phyloP scores from a whole-genome alignment of 1,139 yeast species.

The Wickerhamiella pararugosa region DNA sequence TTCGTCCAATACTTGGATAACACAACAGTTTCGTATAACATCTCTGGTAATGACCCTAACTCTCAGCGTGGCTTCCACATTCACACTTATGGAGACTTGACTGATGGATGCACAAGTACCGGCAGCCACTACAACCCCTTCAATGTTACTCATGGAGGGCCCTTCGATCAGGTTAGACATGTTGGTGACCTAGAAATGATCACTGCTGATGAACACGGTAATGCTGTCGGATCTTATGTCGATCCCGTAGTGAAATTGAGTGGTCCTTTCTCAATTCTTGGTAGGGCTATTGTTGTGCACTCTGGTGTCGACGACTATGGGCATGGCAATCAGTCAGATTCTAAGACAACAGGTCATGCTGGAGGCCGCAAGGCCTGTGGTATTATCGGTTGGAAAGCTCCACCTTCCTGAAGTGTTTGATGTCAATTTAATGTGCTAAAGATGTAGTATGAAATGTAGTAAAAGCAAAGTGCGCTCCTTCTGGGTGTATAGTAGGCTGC shows the following conservation, averaged over 20 bases:
- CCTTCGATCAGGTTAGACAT: slow-evolving; percentile 79
- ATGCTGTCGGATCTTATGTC: slow-evolving; percentile 76
- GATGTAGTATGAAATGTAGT: no score
- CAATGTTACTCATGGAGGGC: slow-evolving; percentile 84
- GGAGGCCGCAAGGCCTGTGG: slow-evolving; percentile 99
- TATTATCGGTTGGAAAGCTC: slow-evolving; percentile 44
- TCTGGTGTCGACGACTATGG: slow-evolving; percentile 94
- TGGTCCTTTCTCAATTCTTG: slow-evolving; percentile 76
- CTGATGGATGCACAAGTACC: slow-evolving; percentile 97
- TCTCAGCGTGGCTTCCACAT: slow-evolving; percentile 94
- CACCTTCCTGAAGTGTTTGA: no score
- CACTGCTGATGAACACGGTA: slow-evolving; percentile 69
- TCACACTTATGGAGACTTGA: slow-evolving; percentile 96
- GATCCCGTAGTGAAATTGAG: slow-evolving; percentile 64
- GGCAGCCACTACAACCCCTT: slow-evolving; percentile 98
- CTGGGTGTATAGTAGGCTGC: no score
- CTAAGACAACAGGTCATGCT: slow-evolving; percentile 95
- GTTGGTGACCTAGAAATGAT: slow-evolving; percentile 97
- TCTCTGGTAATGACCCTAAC: slow-evolving; percentile 72
- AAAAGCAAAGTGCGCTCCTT: no score
- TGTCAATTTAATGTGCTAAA: no score
- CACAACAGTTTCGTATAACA: slow-evolving; percentile 18
- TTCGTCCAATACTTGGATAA: slow-evolving; percentile 61
- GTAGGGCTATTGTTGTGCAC: slow-evolving; percentile 94
- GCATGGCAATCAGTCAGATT: slow-evolving; percentile 87